Evolutionary conservation across 768 basidiomycete species (phyloP).

Genomic region (Suillus alpinus): DNA sequence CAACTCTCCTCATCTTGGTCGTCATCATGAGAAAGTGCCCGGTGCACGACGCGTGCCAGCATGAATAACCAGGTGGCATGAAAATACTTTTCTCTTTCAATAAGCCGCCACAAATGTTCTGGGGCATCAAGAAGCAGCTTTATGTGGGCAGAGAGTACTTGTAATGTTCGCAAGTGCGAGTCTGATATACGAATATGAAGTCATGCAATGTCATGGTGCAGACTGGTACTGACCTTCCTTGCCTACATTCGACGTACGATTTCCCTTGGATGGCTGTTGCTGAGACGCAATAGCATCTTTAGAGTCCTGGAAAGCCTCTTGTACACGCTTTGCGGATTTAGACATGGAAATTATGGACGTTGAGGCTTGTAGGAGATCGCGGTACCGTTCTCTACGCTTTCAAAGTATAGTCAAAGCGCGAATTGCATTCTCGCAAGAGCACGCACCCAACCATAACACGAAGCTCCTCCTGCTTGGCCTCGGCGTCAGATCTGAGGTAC

Average conservation of each 20-base stretch:
- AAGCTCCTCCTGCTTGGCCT: conserved; percentile 84
- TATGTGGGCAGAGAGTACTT: conserved; percentile 81
- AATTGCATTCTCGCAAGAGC: conserved; percentile 3
- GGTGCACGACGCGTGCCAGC: conserved; percentile 80
- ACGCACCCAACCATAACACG: conserved; percentile 92
- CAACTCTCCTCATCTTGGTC: conserved; percentile 63
- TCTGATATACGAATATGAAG: conserved; percentile 38
- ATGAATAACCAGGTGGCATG: conserved; percentile 88
- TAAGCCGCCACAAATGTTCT: conserved; percentile 85
- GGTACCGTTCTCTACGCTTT: conserved; percentile 84
- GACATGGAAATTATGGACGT: conserved; percentile 80
- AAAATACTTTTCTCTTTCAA: conserved; percentile 77
- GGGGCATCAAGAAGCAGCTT: conserved; percentile 91
- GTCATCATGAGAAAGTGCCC: conserved; percentile 62
- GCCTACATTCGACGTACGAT: conserved; percentile 32
- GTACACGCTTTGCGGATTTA: conserved; percentile 62
- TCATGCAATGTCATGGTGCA: conserved; percentile 3
- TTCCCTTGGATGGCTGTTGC: conserved; percentile 42
- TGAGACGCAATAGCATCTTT: conserved; percentile 50
- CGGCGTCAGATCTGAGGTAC: conserved; percentile 64
- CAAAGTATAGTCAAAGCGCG: conserved; percentile 38
- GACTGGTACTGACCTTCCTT: conserved; percentile 41
- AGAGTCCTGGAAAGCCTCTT: conserved; percentile 62
- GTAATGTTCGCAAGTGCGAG: conserved; percentile 62
- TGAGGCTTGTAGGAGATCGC: conserved; percentile 82